Evolutionary conservation across 1,139 yeast genomes (phyloP), one percentile per base, ranked within the genome.

Genomic region (Entelexis paramagnoliae): DNA sequence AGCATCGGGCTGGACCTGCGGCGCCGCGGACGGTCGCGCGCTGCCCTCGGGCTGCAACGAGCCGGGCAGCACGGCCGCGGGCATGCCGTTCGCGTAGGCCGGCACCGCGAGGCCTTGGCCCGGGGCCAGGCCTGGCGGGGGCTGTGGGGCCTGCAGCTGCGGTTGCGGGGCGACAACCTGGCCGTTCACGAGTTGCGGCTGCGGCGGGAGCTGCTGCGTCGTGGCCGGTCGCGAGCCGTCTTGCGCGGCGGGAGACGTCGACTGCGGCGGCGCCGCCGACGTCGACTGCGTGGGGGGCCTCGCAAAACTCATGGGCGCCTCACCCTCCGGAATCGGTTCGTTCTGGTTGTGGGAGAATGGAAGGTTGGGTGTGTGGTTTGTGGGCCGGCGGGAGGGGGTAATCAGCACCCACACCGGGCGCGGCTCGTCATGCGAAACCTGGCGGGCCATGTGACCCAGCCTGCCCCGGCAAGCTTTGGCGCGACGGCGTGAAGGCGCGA

Each of bases 291-390:
- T 26, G 38, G 49, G 41, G 26, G 46, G 41, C 24, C 46, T 39
- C 11, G 52, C 29, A 34, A 46, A 35, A 28, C 52, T 50, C 52
- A 50, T 50, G n/a, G 19, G 43, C 40, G 24, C 40, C 40, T 36
- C 40, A 36, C 40, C 28, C 40, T 36, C 40, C 40, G n/a, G n/a
- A n/a, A n/a, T n/a, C n/a, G n/a, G n/a, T n/a, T n/a, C n/a, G n/a
- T 6, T 14, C 14, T 36, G 40, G 14, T 19, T 20, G 22, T 20
- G 19, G 19, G 8, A 8, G n/a, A 30, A 30, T 19, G 40, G 26
- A n/a, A 20, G 40, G 40, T 14, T 8, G 3, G 16, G 40, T 19
- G 14, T 9, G 40, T 8, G 26, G 19, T 14, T 34, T 19, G 38
- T 11, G 28, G 16, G 40, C n/a, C 11, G 40, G 9, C 28, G 40